Conservation (phyloP, 192 early-diverging fungal species). For the Coemansia sp. region DNA sequence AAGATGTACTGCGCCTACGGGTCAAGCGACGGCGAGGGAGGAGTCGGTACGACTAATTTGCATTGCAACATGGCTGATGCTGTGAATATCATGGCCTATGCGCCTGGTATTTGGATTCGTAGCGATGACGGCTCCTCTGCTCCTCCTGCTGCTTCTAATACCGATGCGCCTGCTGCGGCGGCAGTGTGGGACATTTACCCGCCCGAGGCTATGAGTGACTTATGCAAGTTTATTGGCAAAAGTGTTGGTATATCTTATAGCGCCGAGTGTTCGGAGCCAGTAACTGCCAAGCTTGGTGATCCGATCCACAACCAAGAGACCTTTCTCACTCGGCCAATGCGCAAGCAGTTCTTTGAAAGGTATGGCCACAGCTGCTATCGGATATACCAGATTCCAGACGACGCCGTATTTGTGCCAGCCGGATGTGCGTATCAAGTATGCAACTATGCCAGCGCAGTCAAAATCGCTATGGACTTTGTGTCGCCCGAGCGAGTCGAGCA, state of each 20-base stretch:
- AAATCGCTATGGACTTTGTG: conserved; percentile 73
- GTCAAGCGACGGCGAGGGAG: conserved; percentile 55
- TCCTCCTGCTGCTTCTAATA: too few relatives aligned
- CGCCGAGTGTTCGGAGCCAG: not conserved
- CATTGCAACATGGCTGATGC: conserved; percentile 82
- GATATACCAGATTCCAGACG: conserved; percentile 68
- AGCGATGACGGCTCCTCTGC: not conserved
- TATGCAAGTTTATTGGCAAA: conserved; percentile 47
- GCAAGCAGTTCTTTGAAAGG: conserved; percentile 34
- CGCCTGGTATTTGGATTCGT: conserved; percentile 21
- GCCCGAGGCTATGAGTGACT: conserved; percentile 24
- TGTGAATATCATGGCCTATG: conserved; percentile 74
- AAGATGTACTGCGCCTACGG: conserved; percentile 78
- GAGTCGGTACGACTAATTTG: conserved; percentile 70
- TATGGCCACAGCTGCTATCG: conserved; percentile 53
- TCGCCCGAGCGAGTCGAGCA: conserved; percentile 61
- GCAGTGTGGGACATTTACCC: conserved; percentile 73
- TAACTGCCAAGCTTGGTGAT: conserved; percentile 27
- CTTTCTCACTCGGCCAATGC: conserved; percentile 59
- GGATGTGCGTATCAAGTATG: conserved; percentile 76
- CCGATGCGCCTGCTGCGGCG: conserved; percentile 24
- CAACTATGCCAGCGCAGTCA: conserved; percentile 67
- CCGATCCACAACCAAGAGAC: conserved; percentile 71
- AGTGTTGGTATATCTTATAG: not conserved
- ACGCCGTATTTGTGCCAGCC: conserved; percentile 77